Evolutionary conservation across 73 alveolate species (phyloP).

Genomic region (Paramecium caudatum): DNA sequence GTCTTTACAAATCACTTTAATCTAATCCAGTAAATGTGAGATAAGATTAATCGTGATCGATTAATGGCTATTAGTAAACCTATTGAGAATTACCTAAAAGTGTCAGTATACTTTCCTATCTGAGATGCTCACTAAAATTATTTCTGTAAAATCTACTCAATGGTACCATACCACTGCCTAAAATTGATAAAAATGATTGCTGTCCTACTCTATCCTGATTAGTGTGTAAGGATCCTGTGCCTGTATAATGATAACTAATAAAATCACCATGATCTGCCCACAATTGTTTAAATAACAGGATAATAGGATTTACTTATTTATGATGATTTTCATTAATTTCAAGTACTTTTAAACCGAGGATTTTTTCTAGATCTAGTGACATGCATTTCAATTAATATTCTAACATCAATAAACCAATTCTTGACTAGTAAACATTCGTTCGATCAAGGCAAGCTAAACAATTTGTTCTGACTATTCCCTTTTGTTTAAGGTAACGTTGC

Average conservation of each 20-base stretch:
- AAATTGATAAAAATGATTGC: slow-evolving; percentile 70
- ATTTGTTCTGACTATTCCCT: slow-evolving; percentile 96
- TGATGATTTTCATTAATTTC: slow-evolving; percentile 68
- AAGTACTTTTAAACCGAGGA: slow-evolving; percentile 68
- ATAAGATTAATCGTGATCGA: slow-evolving; percentile 14
- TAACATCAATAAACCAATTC: slow-evolving; percentile 79
- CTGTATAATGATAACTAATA: slow-evolving; percentile 79
- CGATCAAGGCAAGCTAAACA: slow-evolving; percentile 98
- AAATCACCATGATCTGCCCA: slow-evolving; percentile 87
- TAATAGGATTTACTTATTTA: slow-evolving; percentile 66
- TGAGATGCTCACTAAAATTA: slow-evolving; percentile 79
- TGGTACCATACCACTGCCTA: slow-evolving; percentile 80
- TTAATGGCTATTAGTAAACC: background rate
- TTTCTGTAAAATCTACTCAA: slow-evolving; percentile 79
- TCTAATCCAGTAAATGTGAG: slow-evolving; percentile 26
- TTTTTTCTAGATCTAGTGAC: slow-evolving; percentile 72
- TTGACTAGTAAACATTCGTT: slow-evolving; percentile 92
- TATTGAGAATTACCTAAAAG: background rate
- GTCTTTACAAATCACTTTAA: background rate
- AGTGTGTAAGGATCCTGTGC: slow-evolving; percentile 82
- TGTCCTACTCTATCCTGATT: slow-evolving; percentile 79
- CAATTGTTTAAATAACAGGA: slow-evolving; percentile 77
- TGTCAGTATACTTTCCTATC: slow-evolving; percentile 21
- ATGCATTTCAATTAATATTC: slow-evolving; percentile 76
- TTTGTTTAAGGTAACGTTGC: slow-evolving; percentile 78